These are phyloP conservation scores for Irpex lacteus DNA, from an alignment of 1,284 basidiomycete genomes.

Conservation along the genomic window DNA sequence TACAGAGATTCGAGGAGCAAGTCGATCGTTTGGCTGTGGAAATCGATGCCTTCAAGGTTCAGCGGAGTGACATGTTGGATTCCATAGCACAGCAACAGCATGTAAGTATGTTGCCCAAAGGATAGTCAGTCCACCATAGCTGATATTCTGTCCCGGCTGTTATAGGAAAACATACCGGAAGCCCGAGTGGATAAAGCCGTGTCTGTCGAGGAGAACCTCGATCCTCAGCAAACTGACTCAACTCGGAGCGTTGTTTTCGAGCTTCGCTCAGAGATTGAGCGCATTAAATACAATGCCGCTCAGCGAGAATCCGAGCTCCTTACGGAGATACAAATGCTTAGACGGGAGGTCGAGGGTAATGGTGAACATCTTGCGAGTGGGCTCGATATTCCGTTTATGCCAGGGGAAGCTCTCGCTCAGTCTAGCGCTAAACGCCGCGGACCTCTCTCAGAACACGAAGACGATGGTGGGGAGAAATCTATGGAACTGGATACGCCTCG, in stretches of 20 bases:
- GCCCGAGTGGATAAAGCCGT: background rate
- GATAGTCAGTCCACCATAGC: slow-evolving; percentile 13
- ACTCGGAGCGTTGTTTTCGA: background rate
- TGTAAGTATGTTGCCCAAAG: background rate
- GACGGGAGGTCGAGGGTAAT: slow-evolving; percentile 4
- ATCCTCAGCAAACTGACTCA: background rate
- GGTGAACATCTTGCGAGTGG: slow-evolving; percentile 3
- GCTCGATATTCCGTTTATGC: background rate
- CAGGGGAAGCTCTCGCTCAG: background rate
- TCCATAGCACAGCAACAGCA: slow-evolving; percentile 15
- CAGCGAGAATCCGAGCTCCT: slow-evolving; percentile 18
- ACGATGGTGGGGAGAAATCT: slow-evolving; percentile 39
- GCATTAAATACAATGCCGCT: slow-evolving; percentile 5
- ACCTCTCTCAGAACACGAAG: slow-evolving; percentile 6
- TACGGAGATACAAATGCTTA: slow-evolving; percentile 16
- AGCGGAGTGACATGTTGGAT: slow-evolving; percentile 31
- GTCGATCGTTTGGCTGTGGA: slow-evolving; percentile 32
- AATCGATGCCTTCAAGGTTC: slow-evolving; percentile 34
- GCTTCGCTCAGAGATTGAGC: background rate
- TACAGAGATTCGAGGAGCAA: slow-evolving; percentile 30
- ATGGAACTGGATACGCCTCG: slow-evolving; percentile 59
- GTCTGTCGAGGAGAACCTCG: background rate
- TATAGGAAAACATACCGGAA: background rate
- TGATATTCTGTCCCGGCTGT: background rate
- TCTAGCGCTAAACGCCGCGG: background rate